A percentile compares a stretch with the other conserved stretches of the same genome.
These are phyloP conservation scores for Dillenia suffruticosa DNA, from an alignment of 164 flowering plant species.

Conservation along the genomic window DNA sequence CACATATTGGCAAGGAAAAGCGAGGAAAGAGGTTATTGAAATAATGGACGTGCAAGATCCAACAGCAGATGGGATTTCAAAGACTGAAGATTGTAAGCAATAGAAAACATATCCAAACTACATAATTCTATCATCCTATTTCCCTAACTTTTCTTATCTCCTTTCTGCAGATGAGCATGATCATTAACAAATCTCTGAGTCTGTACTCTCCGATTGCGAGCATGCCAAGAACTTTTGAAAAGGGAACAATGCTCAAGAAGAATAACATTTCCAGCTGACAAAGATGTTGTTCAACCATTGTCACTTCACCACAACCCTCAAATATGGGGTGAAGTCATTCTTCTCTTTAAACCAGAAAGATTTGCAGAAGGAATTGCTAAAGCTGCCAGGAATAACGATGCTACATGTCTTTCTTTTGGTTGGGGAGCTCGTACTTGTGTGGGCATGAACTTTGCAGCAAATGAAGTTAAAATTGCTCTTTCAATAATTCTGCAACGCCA, in stretches of 20 bases:
- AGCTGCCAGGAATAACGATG: conserved; percentile 17
- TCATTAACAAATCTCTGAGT: conserved; percentile 40
- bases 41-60: conserved; percentile 23
- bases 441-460: conserved; percentile 28
- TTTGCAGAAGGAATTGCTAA: conserved; percentile 42
- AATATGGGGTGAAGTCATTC: conserved; percentile 47
- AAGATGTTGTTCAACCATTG: conserved; percentile 19
- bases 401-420: conserved; percentile 40
- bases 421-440: conserved; percentile 42
- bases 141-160: not conserved
- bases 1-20: conserved; percentile 45
- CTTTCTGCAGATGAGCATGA: conserved; percentile 35
- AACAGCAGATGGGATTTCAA: conserved; percentile 19
- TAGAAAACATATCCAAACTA: not conserved
- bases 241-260: conserved; percentile 22
- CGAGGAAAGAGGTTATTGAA: conserved; percentile 33
- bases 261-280: conserved; percentile 16
- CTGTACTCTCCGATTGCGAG: conserved; percentile 28
- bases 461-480: conserved; percentile 33
- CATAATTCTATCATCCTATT: too few relatives aligned
- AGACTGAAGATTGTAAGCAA: conserved; percentile 29
- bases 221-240: conserved; percentile 10
- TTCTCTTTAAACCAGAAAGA: conserved; percentile 47
- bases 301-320: conserved; percentile 30
- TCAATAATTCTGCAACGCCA: conserved; percentile 40